Percentiles rank a stretch among this genome's conserved stretches.
phyloP scores from a whole-genome alignment of 176 grass and related monocot genomes.

The Chrysopogon serrulatus region DNA sequence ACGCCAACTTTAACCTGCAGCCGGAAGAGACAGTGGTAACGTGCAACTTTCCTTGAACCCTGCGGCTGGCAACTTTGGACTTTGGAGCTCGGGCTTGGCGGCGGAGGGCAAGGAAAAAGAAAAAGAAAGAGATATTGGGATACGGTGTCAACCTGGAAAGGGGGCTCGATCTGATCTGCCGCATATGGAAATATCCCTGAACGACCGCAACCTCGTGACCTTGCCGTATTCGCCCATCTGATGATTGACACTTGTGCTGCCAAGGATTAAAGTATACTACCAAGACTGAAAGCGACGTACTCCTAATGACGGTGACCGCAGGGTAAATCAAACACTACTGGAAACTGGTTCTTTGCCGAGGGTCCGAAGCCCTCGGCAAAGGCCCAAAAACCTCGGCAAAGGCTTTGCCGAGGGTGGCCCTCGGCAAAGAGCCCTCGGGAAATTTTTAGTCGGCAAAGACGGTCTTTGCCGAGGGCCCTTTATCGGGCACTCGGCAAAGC shows the following conservation, averaged over 20 bases:
- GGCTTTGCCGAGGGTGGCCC: too few relatives aligned
- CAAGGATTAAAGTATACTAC: neutral
- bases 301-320: neutral
- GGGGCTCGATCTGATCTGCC: neutral
- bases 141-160: neutral
- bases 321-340: too few relatives aligned
- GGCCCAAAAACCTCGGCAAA: too few relatives aligned
- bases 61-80: neutral
- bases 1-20: neutral
- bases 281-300: neutral
- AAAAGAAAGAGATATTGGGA: too few relatives aligned
- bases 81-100: neutral
- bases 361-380: too few relatives aligned
- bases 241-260: conserved; percentile 47
- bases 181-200: conserved; percentile 33
- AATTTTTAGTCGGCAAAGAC: too few relatives aligned
- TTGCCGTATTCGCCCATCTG: conserved; percentile 40
- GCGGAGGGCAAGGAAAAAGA: neutral
- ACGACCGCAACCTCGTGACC: conserved; percentile 2
- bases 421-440: too few relatives aligned
- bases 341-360: too few relatives aligned
- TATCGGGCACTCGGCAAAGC: too few relatives aligned
- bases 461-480: too few relatives aligned
- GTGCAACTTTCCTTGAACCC: conserved; percentile 4
- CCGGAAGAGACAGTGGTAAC: neutral